Evolutionary conservation across 23 red algal genomes (phyloP).

Genomic region (Agarophyton chilense): DNA sequence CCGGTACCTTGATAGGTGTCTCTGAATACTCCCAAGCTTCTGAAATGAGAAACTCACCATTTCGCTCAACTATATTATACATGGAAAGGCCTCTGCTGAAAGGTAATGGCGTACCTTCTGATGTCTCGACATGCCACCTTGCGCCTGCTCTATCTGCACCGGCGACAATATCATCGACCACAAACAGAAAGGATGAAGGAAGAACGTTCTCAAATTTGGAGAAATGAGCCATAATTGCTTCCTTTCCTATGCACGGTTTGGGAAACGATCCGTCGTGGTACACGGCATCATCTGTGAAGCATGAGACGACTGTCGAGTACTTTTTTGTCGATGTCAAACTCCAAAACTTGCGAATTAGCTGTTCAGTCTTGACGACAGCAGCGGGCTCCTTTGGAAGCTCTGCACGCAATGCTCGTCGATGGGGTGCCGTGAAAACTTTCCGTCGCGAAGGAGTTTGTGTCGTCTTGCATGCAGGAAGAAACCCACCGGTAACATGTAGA

Average conservation of each 20-base stretch:
- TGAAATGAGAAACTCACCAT: slow-evolving; percentile 37
- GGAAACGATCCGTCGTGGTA: slow-evolving; percentile 40
- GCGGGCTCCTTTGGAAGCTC: background rate
- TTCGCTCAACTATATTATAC: slow-evolving; percentile 5
- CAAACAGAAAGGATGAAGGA: slow-evolving; percentile 29
- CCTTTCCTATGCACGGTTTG: slow-evolving; percentile 17
- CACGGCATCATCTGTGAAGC: slow-evolving; percentile 36
- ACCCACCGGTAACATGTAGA: background rate
- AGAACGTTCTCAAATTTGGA: slow-evolving; percentile 25
- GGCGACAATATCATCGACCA: slow-evolving; percentile 45
- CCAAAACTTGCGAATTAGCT: slow-evolving; percentile 45
- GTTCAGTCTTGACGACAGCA: background rate
- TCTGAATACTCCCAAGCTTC: slow-evolving; percentile 61
- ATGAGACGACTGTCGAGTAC: background rate
- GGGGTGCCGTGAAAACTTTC: background rate
- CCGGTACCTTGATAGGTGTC: slow-evolving; percentile 45
- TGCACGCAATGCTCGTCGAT: background rate
- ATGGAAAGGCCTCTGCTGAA: slow-evolving; percentile 55
- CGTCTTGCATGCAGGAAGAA: background rate
- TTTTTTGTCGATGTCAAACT: slow-evolving; percentile 6
- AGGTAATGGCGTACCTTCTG: slow-evolving; percentile 3
- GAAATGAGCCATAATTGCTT: slow-evolving; percentile 28
- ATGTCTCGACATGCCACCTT: slow-evolving; percentile 52
- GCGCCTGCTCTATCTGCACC: slow-evolving; percentile 9
- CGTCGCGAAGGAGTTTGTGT: background rate